phyloP scores from a whole-genome alignment of 2,329 filamentous ascomycete genomes.

The Salinomyces thailandicus region DNA sequence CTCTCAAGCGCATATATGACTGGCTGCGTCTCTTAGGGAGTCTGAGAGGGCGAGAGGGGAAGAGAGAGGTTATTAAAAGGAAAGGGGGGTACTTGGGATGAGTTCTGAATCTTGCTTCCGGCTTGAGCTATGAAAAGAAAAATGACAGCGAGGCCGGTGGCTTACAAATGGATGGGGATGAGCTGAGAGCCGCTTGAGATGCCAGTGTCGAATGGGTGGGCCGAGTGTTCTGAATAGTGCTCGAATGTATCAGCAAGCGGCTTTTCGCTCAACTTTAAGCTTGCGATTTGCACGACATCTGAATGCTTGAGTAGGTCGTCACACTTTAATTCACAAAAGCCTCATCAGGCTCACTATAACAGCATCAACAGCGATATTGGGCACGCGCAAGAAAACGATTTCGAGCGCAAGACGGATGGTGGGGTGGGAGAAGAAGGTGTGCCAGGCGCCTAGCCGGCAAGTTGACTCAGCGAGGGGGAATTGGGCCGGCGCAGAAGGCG shows the following conservation, averaged over 20 bases:
- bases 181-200: conserved; percentile 30
- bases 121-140: conserved; percentile 1
- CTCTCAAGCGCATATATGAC: too few species aligned
- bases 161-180: neutral
- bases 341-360: conserved; percentile 39
- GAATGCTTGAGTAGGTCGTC: neutral
- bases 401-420: conserved; percentile 44
- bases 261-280: too few species aligned
- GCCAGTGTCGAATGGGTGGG: conserved; percentile 44
- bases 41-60: too few species aligned
- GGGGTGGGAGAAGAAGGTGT: conserved; percentile 48
- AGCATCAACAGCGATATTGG: conserved; percentile 40
- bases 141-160: neutral
- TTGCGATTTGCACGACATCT: too few species aligned
- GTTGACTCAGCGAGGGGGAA: conserved; percentile 10
- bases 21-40: too few species aligned
- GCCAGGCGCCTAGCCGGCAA: conserved; percentile 44
- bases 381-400: conserved; percentile 47
- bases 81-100: too few species aligned
- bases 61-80: too few species aligned
- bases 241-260: too few species aligned
- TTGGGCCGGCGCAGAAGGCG: conserved; percentile 44
- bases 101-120: neutral
- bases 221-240: too few species aligned
- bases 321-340: conserved; percentile 42